These are phyloP conservation scores for Pseudocercospora ulei DNA, from an alignment of 2,329 filamentous ascomycete genomes.

Conservation along the genomic window DNA sequence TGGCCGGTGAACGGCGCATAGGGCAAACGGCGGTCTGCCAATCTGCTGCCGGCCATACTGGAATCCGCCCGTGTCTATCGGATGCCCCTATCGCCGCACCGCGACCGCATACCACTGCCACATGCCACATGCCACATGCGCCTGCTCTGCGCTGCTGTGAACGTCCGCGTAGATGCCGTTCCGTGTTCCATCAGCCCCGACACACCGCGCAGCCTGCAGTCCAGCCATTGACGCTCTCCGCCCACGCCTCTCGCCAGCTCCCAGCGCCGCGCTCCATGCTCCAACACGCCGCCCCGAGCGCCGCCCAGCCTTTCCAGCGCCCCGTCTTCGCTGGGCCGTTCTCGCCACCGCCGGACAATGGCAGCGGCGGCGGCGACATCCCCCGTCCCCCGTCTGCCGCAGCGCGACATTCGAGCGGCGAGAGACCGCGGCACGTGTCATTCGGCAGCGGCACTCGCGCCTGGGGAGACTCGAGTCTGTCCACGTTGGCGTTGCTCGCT, in stretches of 20 bases:
- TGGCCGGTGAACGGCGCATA: conserved; percentile 1
- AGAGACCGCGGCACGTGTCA: conserved; percentile 12
- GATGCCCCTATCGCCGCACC: too few species aligned
- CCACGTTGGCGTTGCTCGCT: conserved; percentile 25
- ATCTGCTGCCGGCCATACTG: conserved; percentile 3
- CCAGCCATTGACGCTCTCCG: not conserved
- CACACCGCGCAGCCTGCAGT: not conserved
- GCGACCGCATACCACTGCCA: too few species aligned
- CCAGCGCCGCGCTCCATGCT: conserved; percentile 44
- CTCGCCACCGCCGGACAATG: conserved; percentile 12
- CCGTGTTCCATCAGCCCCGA: too few species aligned
- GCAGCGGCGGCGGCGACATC: conserved; percentile 40
- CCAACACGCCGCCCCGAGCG: conserved; percentile 35
- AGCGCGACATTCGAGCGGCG: conserved; percentile 39
- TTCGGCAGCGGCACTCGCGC: conserved; percentile 11
- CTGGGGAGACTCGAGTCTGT: conserved; percentile 31
- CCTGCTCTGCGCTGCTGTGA: too few species aligned
- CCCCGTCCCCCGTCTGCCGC: conserved; percentile 48
- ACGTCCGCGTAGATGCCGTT: too few species aligned
- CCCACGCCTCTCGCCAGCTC: not conserved
- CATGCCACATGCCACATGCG: too few species aligned
- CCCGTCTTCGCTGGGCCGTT: conserved; percentile 22
- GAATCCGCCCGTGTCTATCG: too few species aligned
- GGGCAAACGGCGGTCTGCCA: conserved; percentile 4
- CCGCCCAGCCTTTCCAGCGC: conserved; percentile 22